Evolutionary conservation across 176 grass and related monocot species (phyloP).

Genomic region (Puccinellia tenuiflora): DNA sequence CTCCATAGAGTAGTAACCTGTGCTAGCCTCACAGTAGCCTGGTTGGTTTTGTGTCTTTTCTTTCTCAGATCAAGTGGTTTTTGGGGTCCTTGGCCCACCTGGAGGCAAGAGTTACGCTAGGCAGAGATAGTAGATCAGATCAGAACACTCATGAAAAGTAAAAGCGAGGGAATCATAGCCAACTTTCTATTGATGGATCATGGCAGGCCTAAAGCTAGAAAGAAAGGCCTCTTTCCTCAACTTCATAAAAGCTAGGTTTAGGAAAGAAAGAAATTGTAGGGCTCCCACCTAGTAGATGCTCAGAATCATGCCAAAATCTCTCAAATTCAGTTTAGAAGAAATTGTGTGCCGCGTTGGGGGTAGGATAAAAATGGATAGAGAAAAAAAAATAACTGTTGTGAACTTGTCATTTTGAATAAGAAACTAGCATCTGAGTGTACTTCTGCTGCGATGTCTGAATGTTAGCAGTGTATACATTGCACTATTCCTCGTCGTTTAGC

Average conservation of each 20-base stretch:
- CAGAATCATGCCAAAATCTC: not conserved
- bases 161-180: constrained; percentile 8
- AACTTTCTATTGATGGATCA: constrained; percentile 49
- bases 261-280: not conserved
- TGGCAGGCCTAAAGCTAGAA: constrained; percentile 46
- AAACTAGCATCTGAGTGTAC: not conserved
- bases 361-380: not conserved
- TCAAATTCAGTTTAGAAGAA: not conserved
- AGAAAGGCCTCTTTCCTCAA: not conserved
- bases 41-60: not conserved
- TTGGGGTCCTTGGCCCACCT: not conserved
- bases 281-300: constrained; percentile 20
- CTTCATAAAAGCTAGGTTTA: constrained; percentile 22
- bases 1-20: not conserved
- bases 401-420: not conserved
- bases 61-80: constrained; percentile 7
- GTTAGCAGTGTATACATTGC: constrained; percentile 11
- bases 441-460: constrained; percentile 3
- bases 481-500: constrained; percentile 15
- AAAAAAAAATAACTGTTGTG: not conserved
- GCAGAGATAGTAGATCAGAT: constrained; percentile 36
- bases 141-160: constrained; percentile 35
- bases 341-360: not conserved
- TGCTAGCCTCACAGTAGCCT: not conserved
- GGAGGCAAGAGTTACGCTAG: constrained; percentile 27